Evolutionary conservation across 345 rosid species (phyloP), one percentile per base, ranked within the genome.

Genomic region (Hypericum androsaemum): DNA sequence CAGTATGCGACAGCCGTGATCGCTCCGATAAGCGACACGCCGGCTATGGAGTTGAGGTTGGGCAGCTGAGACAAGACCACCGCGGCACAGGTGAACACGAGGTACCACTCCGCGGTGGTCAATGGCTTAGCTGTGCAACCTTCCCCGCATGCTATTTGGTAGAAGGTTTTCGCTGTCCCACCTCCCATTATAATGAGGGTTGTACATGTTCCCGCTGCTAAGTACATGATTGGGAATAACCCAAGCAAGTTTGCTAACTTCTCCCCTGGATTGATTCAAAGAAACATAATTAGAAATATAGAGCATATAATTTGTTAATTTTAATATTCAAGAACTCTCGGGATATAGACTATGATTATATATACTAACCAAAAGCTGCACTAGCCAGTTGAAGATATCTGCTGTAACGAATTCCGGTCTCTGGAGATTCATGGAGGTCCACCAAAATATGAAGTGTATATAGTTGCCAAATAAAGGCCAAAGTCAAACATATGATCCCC

Each of bases 401-500:
- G 49, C 97, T 80, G 50, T 73, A 77, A 47, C 95, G 89, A 56
- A 61, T 54, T 32, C 94, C 82, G 0, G 51, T 57, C 44, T 74
- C 83, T 0, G 68, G 48, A 3, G 72, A 51, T 70, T 90, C 96
- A 65, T 90, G 98, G 47, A 90, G 96, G 28, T 84, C 81, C 8
- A 90, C 90, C 13, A 87, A 74, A 43, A 80, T 47, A 73, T 77
- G 79, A 3, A 77, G 70, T 0, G 82, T 87, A 66, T 87, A 90
- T 0, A 90, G 79, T 52, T 90, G 92, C 96, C 98, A 87, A 44
- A 70, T 52, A 64, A 87, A 87, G 32, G 74, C 80, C n/a, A 66
- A 7, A 3, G 80, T 73, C 66, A 87, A 63, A 32, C 47, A 37
- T 61, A 78, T 65, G 15, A 81, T 52, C 9, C 98, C 98, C 89